A percentile compares a stretch with the other conserved stretches of the same genome.
phyloP scores from a whole-genome alignment of 2,329 filamentous ascomycete species.

The Paecilomyces fulvus region DNA sequence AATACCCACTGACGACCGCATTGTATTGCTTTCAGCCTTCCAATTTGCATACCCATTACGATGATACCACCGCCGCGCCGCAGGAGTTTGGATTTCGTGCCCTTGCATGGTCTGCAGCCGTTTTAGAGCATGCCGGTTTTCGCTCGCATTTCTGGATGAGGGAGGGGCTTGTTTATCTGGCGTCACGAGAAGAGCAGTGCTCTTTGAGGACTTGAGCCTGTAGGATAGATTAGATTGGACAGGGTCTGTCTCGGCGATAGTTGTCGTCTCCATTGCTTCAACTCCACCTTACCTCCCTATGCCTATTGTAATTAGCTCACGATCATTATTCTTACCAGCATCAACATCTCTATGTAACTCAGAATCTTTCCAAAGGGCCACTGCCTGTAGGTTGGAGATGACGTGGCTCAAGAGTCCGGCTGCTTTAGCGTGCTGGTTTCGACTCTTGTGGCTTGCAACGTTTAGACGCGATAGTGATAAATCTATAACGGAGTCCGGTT shows the following conservation, averaged over 20 bases:
- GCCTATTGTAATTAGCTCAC: not conserved
- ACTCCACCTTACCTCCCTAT: not conserved
- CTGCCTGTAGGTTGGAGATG: not conserved
- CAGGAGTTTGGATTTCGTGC: not conserved
- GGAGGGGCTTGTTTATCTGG: constrained; percentile 1
- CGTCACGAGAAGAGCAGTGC: constrained; percentile 19
- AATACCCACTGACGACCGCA: not conserved
- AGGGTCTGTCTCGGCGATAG: not conserved
- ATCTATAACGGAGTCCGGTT: no score
- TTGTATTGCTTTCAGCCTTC: not conserved
- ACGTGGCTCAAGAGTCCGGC: not conserved
- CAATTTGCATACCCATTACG: not conserved
- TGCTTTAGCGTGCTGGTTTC: not conserved
- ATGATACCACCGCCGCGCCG: constrained; percentile 2
- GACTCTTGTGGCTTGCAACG: no score
- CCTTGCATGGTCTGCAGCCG: not conserved
- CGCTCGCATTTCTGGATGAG: constrained; percentile 3
- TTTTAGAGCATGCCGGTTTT: constrained; percentile 3
- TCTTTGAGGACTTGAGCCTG: constrained; percentile 22
- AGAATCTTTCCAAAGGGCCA: not conserved
- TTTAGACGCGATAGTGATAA: no score
- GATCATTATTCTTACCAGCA: not conserved
- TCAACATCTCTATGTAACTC: not conserved
- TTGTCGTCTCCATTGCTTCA: not conserved
- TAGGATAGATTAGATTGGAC: constrained; percentile 2